Evolutionary conservation across 2,329 filamentous ascomycete genomes (phyloP).

Genomic region (Aspergillus tubingensis): DNA sequence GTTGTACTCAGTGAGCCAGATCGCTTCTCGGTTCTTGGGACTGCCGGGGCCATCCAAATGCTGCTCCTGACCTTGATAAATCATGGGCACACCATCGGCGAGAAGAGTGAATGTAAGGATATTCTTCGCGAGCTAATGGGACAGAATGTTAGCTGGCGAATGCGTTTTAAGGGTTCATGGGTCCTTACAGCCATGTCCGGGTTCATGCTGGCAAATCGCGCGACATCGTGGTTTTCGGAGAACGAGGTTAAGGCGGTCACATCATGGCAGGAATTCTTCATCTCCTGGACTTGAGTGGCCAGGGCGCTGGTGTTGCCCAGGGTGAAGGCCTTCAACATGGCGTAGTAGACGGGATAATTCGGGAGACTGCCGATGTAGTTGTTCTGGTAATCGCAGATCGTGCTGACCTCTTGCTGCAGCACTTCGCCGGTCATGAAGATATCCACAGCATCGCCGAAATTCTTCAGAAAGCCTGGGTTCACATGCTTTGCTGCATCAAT

Average conservation of each 20-base stretch:
- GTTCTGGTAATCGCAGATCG: slow-evolving; percentile 46
- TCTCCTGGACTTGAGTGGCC: slow-evolving; percentile 25
- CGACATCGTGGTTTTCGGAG: slow-evolving; percentile 62
- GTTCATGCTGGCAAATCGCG: slow-evolving; percentile 56
- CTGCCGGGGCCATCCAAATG: slow-evolving; percentile 53
- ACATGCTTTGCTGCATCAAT: slow-evolving; percentile 54
- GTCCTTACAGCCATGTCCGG: slow-evolving; percentile 44
- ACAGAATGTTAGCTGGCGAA: neutral
- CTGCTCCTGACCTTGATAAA: slow-evolving; percentile 69
- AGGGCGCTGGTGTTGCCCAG: slow-evolving; percentile 33
- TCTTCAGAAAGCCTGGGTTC: slow-evolving; percentile 43
- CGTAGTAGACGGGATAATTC: slow-evolving; percentile 49
- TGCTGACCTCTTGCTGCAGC: slow-evolving; percentile 38
- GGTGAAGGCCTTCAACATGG: slow-evolving; percentile 39
- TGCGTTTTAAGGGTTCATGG: neutral
- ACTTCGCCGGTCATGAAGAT: slow-evolving; percentile 53
- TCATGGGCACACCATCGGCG: slow-evolving; percentile 61
- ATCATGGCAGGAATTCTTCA: slow-evolving; percentile 38
- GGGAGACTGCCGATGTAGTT: slow-evolving; percentile 46
- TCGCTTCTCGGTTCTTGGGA: slow-evolving; percentile 56
- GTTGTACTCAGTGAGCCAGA: slow-evolving; percentile 57
- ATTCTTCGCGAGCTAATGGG: slow-evolving; percentile 56
- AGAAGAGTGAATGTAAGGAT: slow-evolving; percentile 64
- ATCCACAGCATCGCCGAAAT: slow-evolving; percentile 39
- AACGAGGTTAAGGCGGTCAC: slow-evolving; percentile 54